phyloP scores from a whole-genome alignment of 2,329 filamentous ascomycete genomes.

The Ploettnerulaceae sp. region DNA sequence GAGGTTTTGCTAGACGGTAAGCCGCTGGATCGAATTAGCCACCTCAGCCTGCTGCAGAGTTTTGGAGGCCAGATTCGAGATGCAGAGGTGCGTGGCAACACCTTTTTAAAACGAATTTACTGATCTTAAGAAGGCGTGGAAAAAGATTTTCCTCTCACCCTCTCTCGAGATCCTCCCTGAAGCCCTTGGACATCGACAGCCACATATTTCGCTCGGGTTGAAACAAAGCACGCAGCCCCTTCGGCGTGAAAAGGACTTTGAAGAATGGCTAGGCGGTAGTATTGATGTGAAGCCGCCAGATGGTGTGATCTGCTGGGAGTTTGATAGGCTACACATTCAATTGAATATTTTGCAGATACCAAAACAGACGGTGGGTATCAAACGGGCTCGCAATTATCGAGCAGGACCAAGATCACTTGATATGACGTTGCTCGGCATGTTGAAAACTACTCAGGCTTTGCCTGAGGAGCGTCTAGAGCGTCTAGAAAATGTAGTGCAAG shows the following conservation, averaged over 20 bases:
- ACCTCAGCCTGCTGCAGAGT: conserved; percentile 11
- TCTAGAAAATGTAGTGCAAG: no score
- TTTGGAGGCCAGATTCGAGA: conserved; percentile 21
- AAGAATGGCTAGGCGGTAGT: conserved; percentile 13
- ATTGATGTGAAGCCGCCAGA: conserved; percentile 21
- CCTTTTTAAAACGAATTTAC: not conserved
- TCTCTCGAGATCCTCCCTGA: conserved; percentile 13
- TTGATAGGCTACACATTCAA: conserved; percentile 23
- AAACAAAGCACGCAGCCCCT: conserved; percentile 3
- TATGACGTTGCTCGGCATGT: no score
- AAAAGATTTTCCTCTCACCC: conserved; percentile 14
- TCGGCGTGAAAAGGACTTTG: not conserved
- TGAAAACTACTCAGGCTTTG: no score
- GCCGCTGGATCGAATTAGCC: conserved; percentile 2
- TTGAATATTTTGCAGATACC: conserved; percentile 17
- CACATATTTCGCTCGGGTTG: conserved; percentile 21
- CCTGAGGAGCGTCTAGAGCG: no score
- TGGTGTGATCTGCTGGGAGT: conserved; percentile 14
- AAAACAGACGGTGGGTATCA: not conserved
- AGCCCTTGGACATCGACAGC: not conserved
- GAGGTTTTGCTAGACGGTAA: conserved; percentile 20
- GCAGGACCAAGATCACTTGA: not conserved
- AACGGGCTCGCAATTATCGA: not conserved
- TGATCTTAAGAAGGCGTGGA: conserved; percentile 15
- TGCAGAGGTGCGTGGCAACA: conserved; percentile 18